phyloP scores from a whole-genome alignment of 148 eudicot genomes.

The Rhododendron griersonianum region DNA sequence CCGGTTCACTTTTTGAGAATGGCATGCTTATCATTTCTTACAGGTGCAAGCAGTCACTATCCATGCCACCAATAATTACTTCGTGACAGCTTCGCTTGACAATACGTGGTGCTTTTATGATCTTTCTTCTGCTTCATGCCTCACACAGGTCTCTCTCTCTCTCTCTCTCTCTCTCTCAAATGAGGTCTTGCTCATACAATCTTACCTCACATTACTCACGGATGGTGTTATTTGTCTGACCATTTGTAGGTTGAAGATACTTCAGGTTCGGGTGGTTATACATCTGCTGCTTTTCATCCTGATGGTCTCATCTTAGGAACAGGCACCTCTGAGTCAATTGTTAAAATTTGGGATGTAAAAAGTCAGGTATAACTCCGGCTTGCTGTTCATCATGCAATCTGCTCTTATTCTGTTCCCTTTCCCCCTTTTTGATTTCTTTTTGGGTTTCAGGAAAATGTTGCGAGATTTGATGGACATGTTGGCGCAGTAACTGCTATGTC shows the following conservation, averaged over 20 bases:
- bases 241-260: conserved; percentile 68
- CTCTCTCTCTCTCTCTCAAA: background rate
- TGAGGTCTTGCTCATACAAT: background rate
- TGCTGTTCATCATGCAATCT: background rate
- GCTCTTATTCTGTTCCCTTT: background rate
- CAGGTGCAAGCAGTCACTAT: conserved; percentile 96
- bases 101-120: conserved; percentile 97
- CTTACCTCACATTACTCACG: background rate
- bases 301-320: conserved; percentile 99
- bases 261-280: conserved; percentile 71
- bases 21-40: conserved; percentile 1
- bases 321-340: conserved; percentile 77
- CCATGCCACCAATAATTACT: conserved; percentile 84
- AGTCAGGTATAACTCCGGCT: conserved; percentile 54
- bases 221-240: background rate
- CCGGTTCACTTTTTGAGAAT: background rate
- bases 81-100: conserved; percentile 89
- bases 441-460: conserved; percentile 65
- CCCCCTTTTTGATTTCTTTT: background rate
- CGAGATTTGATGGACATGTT: conserved; percentile 80
- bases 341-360: conserved; percentile 97
- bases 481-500: conserved; percentile 90
- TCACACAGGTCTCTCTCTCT: conserved; percentile 59
- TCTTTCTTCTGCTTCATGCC: conserved; percentile 72
- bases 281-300: conserved; percentile 96